Conservation (phyloP, 257 asterid genomes). For the Fraxinus pennsylvanica region DNA sequence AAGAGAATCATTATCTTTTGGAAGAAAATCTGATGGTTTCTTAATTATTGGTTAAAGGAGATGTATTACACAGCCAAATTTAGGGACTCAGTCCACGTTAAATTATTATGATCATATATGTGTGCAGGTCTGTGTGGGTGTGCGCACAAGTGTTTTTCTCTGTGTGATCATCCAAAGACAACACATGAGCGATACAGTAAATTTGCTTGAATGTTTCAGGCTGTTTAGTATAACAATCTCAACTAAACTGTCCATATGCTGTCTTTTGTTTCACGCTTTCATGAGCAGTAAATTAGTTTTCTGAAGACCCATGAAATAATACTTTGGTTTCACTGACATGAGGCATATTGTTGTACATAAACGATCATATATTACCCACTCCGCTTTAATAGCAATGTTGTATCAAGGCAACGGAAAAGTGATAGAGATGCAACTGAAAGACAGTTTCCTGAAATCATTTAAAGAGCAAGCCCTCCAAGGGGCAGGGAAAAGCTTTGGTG, state of each 20-base stretch:
- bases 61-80: background rate
- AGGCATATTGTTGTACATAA: background rate
- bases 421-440: background rate
- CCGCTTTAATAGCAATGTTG: background rate
- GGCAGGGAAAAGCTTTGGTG: background rate
- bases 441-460: background rate
- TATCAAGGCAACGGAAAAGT: background rate
- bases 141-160: background rate
- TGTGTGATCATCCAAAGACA: background rate
- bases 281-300: background rate
- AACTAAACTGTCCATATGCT: background rate
- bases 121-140: background rate
- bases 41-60: background rate
- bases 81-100: background rate
- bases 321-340: background rate
- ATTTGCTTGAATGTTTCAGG: background rate
- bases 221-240: background rate
- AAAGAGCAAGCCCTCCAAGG: background rate
- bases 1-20: background rate
- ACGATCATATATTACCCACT: background rate
- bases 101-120: background rate
- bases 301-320: background rate
- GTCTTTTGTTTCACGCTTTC: background rate
- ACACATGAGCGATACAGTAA: background rate
- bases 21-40: background rate